Evolutionary conservation across 495 filamentous ascomycete species (phyloP), one percentile per base, ranked within the genome.

Genomic region (Podospora anserina): DNA sequence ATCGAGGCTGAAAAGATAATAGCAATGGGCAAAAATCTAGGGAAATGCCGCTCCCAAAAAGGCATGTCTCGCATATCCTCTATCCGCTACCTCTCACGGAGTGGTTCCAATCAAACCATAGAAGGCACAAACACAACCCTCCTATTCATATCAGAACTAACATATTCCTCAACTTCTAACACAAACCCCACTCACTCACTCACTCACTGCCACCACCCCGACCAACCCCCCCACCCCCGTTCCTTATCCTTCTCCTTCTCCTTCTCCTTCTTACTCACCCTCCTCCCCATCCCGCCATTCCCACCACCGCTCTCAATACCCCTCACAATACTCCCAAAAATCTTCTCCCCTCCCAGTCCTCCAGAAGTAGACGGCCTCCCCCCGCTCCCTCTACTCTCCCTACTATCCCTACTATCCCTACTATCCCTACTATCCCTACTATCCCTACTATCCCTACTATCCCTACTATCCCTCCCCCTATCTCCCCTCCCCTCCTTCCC

Each of bases 181-280:
- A 49, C 39, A 28, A 9, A 62, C 6, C 23, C 23, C 60, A 30
- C 7, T 61, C 20, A 18, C 23, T 23, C 20, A 18, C 23, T 23
- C 23, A 15, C 23, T 66, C 54, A 72, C 58, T 69, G 61, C 71
- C 71, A 72, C 55, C 55, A 58, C n/a, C 55, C 55, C 55, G 55
- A 58, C 72, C 72, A 74, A 16, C 70, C 58, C 1, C 63, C 19
- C 72, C 72, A 74, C 1, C 70, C 64, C 68, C 65, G 66, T 7
- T 69, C 66, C 67, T 54, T 68, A 16, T 66, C 62, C 53, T 72
- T 72, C n/a, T 67, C 65, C 32, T 32, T 23, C 23, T 23, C 23
- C 23, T 68, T 71, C 3, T 61, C 67, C 27, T 66, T 70, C 58
- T 16, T 64, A 63, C 15, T 68, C 7, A 44, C 55, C 28, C 27